A percentile compares a stretch with the other conserved stretches of the same genome.
phyloP scores from a whole-genome alignment of 768 basidiomycete genomes.

The Strobilomyces confusus region DNA sequence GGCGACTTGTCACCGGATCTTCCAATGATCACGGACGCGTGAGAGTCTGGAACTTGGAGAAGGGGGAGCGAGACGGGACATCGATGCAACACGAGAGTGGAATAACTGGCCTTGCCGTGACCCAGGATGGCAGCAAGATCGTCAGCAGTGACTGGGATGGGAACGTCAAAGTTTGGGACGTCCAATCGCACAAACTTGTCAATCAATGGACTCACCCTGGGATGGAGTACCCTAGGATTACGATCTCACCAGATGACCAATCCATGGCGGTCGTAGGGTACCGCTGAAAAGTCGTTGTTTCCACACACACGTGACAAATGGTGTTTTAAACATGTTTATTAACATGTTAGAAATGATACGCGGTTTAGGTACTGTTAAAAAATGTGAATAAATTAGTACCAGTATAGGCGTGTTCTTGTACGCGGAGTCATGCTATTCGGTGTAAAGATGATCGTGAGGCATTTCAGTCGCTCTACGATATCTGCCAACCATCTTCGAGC shows the following conservation, averaged over 20 bases:
- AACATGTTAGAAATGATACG: too few species aligned
- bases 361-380: too few species aligned
- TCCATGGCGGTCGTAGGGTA: too few species aligned
- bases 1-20: background rate
- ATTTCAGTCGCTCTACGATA: background rate
- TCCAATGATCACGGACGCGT: background rate
- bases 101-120: background rate
- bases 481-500: background rate
- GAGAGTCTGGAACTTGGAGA: background rate
- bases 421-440: too few species aligned
- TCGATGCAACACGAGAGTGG: background rate
- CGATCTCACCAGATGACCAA: constrained; percentile 6
- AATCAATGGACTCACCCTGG: background rate
- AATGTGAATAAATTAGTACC: too few species aligned
- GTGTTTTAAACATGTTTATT: too few species aligned
- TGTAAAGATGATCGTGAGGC: too few species aligned
- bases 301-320: too few species aligned
- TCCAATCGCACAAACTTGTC: background rate
- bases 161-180: too few species aligned
- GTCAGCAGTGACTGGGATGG: background rate
- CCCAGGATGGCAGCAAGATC: background rate
- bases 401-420: too few species aligned
- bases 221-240: background rate
- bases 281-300: too few species aligned
- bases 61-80: background rate